Conservation (phyloP, 306 rosid species). For the Phaseolus lunatus region DNA sequence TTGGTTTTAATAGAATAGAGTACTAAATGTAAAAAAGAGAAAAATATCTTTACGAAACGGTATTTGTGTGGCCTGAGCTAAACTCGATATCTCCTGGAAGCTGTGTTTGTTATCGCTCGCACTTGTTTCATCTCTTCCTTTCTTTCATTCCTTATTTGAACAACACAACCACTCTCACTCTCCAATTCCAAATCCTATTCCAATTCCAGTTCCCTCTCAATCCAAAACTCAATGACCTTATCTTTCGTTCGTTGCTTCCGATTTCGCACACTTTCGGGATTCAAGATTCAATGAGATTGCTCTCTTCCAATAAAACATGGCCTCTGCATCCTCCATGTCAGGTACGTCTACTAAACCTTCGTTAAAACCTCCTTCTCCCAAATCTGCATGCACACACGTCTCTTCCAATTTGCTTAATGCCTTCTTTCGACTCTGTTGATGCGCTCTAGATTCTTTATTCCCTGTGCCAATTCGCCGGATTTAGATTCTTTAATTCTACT, state of each 20-base stretch:
- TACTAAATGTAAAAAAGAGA: neutral
- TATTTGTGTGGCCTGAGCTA: conserved; percentile 91
- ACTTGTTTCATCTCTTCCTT: conserved; percentile 24
- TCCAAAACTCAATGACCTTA: conserved; percentile 3
- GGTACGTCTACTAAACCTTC: conserved; percentile 60
- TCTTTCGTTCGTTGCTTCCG: conserved; percentile 19
- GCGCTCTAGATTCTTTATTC: neutral
- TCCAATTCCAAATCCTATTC: conserved; percentile 7
- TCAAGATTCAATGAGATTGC: conserved; percentile 82
- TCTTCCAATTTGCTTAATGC: conserved; percentile 10
- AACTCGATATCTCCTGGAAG: conserved; percentile 57
- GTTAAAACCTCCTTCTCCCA: neutral
- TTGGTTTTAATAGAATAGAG: neutral
- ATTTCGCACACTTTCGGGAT: conserved; percentile 34
- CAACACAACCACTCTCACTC: conserved; percentile 40
- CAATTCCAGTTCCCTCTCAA: conserved; percentile 10
- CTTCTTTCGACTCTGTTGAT: conserved; percentile 18
- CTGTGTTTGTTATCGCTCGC: conserved; percentile 56
- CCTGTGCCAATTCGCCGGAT: conserved; percentile 14
- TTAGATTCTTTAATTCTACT: neutral
- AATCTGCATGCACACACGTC: neutral
- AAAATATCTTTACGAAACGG: conserved; percentile 60
- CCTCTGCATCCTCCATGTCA: conserved; percentile 91
- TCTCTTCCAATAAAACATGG: conserved; percentile 63
- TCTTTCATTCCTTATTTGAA: conserved; percentile 33